Base-by-base conservation (phyloP, 2,329 filamentous ascomycete genomes). In the Ophiostoma piceae region DNA sequence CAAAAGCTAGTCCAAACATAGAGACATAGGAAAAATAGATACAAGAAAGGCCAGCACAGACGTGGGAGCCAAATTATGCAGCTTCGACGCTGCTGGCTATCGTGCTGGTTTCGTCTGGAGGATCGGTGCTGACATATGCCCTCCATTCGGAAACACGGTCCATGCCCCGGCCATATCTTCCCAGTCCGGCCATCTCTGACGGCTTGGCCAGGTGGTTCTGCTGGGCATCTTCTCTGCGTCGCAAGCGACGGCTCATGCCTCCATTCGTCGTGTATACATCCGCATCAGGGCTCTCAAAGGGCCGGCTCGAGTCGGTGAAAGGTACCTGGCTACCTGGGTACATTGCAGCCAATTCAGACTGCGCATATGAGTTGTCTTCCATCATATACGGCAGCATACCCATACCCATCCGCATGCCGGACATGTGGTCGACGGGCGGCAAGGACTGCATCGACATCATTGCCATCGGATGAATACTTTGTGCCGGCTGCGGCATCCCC, bases 61-160 rank as follows among this genome's bases (percentile, higher is more conserved):
- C 8, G 3, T 12, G n/a, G 0, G 2, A 26, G 11, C 16, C 12
- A 14, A 4, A 62, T 57, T 11, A 54, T 60, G 32, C 60, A 41
- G 12, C 3, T 37, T 67, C 67, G 19, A 68, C 14, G 29, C 22
- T 51, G 47, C 66, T 68, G 19, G n/a, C 57, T 3, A 32, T 66
- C 22, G n/a, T 39, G 22, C 22, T 19, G 29, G 69, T 71, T 19
- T 47, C 76, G 57, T 80, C 79, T 60, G 80, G 80, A 54, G 76
- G 72, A 3, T 82, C 83, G 7, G 79, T 80, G 72, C 80, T 79
- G 19, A 85, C 81, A 75, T 82, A 83, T 57, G 77, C 79, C 71
- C 78, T 79, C 84, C 84, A 85, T 70, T 84, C 81, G 62, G 76
- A 77, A 22, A 85, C 83, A 7, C 84, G 79, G 72, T 81, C 79